Conservation (phyloP, 176 grass and related monocot genomes). For the Raddia distichophylla region DNA sequence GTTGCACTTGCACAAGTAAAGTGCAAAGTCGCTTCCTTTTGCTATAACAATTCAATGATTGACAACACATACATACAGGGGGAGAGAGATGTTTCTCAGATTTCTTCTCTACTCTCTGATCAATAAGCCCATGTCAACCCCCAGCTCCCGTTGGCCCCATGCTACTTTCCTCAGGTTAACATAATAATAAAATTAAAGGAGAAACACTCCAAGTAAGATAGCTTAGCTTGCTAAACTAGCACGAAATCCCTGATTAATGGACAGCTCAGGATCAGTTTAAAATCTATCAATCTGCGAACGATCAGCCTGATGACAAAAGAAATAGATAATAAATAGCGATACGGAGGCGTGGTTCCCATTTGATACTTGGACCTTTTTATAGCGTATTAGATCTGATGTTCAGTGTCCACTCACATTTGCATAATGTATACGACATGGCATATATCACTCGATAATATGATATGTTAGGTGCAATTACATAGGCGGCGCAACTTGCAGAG, state of each 20-base stretch:
- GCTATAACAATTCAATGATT: not conserved
- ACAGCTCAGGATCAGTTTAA: not conserved
- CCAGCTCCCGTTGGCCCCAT: slow-evolving; percentile 15
- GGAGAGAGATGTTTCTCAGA: not conserved
- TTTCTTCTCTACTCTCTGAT: not conserved
- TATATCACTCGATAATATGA: not conserved
- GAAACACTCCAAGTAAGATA: slow-evolving; percentile 38
- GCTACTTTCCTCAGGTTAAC: slow-evolving; percentile 7
- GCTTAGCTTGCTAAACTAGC: slow-evolving; percentile 33
- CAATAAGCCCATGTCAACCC: not conserved
- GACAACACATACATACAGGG: not conserved
- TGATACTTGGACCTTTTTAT: slow-evolving; percentile 1
- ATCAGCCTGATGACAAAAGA: slow-evolving; percentile 1
- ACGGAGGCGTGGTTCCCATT: not conserved
- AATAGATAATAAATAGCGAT: not conserved
- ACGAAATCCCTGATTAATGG: slow-evolving; percentile 6
- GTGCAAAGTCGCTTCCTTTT: slow-evolving; percentile 33
- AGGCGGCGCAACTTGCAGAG: slow-evolving; percentile 19
- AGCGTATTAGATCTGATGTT: slow-evolving; percentile 18
- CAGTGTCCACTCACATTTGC: not conserved
- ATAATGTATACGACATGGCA: not conserved
- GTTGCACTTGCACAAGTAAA: slow-evolving; percentile 34
- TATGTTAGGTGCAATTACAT: slow-evolving; percentile 5
- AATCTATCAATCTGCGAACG: not conserved
- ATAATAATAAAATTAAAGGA: not conserved